A percentile compares a stretch with the other conserved stretches of the same genome.
phyloP scores from a whole-genome alignment of 78 protist species.

The Dictyostelium firmibasis region DNA sequence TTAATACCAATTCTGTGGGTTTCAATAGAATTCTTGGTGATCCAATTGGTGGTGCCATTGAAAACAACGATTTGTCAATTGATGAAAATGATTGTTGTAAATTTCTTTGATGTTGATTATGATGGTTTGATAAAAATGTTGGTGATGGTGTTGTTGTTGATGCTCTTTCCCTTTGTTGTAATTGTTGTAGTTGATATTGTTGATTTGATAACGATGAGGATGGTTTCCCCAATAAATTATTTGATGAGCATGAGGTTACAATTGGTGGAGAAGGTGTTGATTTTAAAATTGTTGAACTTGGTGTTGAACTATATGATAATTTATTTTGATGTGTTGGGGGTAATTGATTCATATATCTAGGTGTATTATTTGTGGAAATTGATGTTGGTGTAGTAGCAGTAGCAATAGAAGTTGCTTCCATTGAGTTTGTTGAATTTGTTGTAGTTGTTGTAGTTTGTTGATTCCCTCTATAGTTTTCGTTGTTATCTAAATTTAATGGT shows the following conservation, averaged over 20 bases:
- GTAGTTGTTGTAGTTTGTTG: not conserved
- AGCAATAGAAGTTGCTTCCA: too few species aligned
- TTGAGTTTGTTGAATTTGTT: not conserved
- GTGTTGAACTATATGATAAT: not conserved
- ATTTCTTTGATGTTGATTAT: conserved; percentile 8
- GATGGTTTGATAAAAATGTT: conserved; percentile 10
- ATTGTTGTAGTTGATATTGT: not conserved
- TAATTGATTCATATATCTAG: not conserved
- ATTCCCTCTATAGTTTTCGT: not conserved
- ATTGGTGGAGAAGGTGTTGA: not conserved
- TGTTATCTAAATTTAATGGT: not conserved
- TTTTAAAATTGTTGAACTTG: not conserved
- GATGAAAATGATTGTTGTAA: not conserved
- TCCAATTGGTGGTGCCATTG: not conserved
- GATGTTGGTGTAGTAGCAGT: not conserved
- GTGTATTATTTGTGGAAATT: not conserved
- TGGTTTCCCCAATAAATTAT: not conserved
- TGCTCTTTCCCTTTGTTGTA: conserved; percentile 39
- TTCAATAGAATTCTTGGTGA: not conserved
- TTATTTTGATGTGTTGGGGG: not conserved
- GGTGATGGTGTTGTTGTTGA: conserved; percentile 11
- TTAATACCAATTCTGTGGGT: conserved; percentile 1
- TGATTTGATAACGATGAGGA: not conserved
- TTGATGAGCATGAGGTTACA: not conserved
- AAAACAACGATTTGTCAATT: not conserved